These are phyloP conservation scores for Echria macrotheca DNA, from an alignment of 495 filamentous ascomycete genomes.

Conservation along the genomic window DNA sequence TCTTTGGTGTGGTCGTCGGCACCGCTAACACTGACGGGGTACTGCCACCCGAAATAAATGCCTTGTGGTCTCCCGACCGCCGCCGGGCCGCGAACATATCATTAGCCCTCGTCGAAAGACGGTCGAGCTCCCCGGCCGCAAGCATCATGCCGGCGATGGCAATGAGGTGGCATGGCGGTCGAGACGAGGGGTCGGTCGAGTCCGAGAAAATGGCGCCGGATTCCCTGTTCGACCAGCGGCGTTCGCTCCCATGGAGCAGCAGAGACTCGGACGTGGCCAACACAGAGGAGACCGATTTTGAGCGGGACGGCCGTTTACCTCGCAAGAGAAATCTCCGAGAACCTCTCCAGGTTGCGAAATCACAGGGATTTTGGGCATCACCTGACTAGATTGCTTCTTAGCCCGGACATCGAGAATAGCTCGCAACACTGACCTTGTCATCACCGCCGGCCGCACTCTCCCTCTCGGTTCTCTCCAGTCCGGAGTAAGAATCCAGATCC, in stretches of 20 bases:
- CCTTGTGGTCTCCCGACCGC: background rate
- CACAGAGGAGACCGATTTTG: constrained; percentile 14
- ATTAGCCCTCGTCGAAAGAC: constrained; percentile 15
- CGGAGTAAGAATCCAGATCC: too few species aligned
- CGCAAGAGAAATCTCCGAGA: background rate
- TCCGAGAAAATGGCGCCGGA: background rate
- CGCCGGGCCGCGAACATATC: background rate
- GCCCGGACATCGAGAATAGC: too few species aligned
- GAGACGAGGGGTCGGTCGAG: background rate
- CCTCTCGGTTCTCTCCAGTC: too few species aligned
- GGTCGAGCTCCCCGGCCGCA: constrained; percentile 20
- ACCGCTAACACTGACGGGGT: background rate
- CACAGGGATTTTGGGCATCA: background rate
- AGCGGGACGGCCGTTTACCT: constrained; percentile 5
- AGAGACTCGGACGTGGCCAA: background rate
- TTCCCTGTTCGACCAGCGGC: background rate
- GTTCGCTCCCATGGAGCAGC: constrained; percentile 1
- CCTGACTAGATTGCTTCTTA: too few species aligned
- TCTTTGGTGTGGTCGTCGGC: constrained; percentile 7
- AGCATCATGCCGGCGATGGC: constrained; percentile 24
- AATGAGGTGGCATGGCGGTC: constrained; percentile 7
- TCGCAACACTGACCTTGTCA: too few species aligned
- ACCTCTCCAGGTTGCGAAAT: background rate
- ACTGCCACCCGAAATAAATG: background rate
- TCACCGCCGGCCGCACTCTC: too few species aligned